Conservation (phyloP, 2,329 filamentous ascomycete species). For the Diaporthe vaccinii region DNA sequence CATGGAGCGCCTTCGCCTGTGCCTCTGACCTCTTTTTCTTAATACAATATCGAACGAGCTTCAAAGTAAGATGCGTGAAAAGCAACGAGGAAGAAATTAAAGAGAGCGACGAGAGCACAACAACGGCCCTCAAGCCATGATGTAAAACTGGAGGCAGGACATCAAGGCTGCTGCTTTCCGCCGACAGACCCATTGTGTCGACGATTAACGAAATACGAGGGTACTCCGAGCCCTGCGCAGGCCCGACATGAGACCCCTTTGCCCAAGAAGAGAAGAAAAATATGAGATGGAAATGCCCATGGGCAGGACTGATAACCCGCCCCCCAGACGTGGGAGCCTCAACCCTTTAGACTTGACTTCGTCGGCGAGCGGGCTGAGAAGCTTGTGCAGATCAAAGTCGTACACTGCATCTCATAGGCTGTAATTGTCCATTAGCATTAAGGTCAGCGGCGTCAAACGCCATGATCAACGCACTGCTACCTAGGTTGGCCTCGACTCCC, state of each 20-base stretch:
- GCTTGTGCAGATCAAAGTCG: not conserved
- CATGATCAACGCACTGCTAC: not conserved
- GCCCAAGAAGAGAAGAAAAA: not conserved
- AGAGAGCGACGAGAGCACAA: constrained; percentile 46
- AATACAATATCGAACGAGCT: constrained; percentile 47
- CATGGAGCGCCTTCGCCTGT: not conserved
- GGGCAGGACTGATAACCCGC: fast-evolving
- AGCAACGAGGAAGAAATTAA: constrained; percentile 44
- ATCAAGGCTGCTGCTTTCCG: constrained; percentile 42
- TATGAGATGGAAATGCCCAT: not conserved
- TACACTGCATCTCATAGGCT: not conserved
- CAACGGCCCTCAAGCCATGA: constrained; percentile 44
- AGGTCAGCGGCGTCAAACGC: constrained; percentile 13
- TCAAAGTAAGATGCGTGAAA: constrained; percentile 47
- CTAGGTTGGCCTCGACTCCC: not conserved
- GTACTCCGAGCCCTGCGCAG: not conserved
- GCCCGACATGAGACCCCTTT: not conserved
- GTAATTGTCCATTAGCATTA: constrained; percentile 14
- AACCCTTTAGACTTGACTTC: constrained; percentile 9
- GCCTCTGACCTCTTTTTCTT: constrained; percentile 32
- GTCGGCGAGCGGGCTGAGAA: not conserved
- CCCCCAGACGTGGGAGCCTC: not conserved
- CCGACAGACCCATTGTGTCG: constrained; percentile 3
- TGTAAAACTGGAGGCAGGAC: constrained; percentile 44
- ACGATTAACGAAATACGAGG: not conserved